phyloP scores from a whole-genome alignment of 1,139 yeast genomes.

The Yamadazyma conglobata region DNA sequence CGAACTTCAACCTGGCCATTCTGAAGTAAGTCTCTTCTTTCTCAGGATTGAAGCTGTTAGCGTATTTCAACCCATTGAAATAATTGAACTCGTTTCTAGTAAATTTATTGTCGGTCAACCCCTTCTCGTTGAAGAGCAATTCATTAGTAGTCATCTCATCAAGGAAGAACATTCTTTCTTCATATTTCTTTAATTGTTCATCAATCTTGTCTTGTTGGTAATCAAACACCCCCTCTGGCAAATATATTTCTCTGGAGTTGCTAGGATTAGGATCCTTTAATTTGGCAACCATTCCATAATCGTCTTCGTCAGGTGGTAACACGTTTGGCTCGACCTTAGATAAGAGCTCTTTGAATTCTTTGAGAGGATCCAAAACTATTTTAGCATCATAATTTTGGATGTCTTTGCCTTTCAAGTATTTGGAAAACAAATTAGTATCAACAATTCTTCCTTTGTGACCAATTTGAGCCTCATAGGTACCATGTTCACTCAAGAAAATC shows the following conservation, averaged over 20 bases:
- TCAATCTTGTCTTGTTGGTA: constrained; percentile 19
- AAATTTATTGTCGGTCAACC: constrained; percentile 15
- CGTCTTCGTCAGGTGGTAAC: constrained; percentile 18
- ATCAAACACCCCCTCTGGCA: constrained; percentile 20
- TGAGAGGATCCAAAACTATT: constrained; percentile 19
- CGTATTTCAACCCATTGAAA: constrained; percentile 25
- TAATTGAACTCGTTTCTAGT: constrained; percentile 22
- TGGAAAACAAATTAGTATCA: constrained; percentile 23
- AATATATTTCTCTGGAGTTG: constrained; percentile 18
- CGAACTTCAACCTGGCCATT: constrained; percentile 28
- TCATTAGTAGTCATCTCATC: constrained; percentile 18
- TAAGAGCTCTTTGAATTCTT: constrained; percentile 17
- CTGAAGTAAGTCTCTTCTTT: constrained; percentile 31
- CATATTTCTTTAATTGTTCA: constrained; percentile 20
- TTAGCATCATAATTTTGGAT: constrained; percentile 16
- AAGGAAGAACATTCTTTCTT: constrained; percentile 13
- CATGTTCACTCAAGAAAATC: constrained; percentile 36
- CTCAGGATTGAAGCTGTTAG: constrained; percentile 18
- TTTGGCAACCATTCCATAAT: constrained; percentile 21
- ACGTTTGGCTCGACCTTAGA: constrained; percentile 16
- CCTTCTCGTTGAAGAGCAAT: constrained; percentile 16
- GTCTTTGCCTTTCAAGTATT: constrained; percentile 18
- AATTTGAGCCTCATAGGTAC: constrained; percentile 31
- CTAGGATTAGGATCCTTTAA: constrained; percentile 14
- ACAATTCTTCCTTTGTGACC: constrained; percentile 18